A percentile compares a stretch with the other conserved stretches of the same genome.
These are phyloP conservation scores for Podaxis sp. DNA, from an alignment of 768 basidiomycete species.

Conservation along the genomic window DNA sequence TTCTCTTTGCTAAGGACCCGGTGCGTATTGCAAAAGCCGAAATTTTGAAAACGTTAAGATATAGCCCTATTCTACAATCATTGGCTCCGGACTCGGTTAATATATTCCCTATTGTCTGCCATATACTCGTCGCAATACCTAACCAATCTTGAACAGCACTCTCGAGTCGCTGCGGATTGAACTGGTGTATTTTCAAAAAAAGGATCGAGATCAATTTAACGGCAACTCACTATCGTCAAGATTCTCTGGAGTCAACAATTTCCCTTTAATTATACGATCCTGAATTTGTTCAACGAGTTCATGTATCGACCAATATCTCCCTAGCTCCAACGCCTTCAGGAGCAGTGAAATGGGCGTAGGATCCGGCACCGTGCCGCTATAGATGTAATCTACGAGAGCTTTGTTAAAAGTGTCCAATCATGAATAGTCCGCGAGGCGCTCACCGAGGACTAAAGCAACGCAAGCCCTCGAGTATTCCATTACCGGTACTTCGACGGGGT, in stretches of 20 bases:
- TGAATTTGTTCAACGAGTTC: background rate
- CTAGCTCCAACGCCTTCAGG: background rate
- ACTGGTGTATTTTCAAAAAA: background rate
- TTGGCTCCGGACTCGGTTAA: background rate
- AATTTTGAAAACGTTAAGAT: background rate
- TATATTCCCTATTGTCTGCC: background rate
- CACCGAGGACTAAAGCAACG: conserved; percentile 3
- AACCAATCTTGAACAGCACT: background rate
- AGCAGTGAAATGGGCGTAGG: background rate
- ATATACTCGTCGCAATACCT: background rate
- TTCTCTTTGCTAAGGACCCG: too few species aligned
- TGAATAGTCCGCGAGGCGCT: background rate
- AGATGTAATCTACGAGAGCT: background rate
- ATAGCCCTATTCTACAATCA: background rate
- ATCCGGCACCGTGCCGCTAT: background rate
- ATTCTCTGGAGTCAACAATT: background rate
- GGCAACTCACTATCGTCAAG: background rate
- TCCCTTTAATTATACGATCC: background rate
- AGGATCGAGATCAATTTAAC: background rate
- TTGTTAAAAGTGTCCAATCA: background rate
- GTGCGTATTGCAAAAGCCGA: too few species aligned
- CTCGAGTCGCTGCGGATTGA: background rate
- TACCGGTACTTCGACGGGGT: background rate
- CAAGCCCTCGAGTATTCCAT: background rate
- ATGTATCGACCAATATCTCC: background rate